Percentiles rank a stretch among this genome's conserved stretches.
Evolutionary conservation across 768 basidiomycete species (phyloP).

Genomic region (Russula olivacea): DNA sequence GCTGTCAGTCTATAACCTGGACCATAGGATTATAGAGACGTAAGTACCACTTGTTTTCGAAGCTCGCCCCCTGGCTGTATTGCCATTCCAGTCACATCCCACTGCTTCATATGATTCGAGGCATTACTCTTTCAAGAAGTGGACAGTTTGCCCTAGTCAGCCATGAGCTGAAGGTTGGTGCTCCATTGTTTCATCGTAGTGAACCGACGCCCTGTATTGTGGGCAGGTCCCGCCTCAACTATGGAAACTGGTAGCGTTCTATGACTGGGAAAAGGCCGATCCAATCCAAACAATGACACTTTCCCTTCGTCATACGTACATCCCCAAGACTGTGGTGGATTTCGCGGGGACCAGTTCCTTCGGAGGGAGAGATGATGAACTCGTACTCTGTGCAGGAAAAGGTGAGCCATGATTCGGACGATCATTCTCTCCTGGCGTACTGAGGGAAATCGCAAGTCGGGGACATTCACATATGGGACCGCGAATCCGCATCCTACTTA

Average conservation of each 20-base stretch:
- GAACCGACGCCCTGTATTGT: neutral
- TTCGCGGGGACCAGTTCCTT: slow-evolving; percentile 81
- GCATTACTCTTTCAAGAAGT: slow-evolving; percentile 60
- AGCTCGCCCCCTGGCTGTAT: slow-evolving; percentile 13
- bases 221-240: slow-evolving; percentile 64
- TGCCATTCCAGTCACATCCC: slow-evolving; percentile 53
- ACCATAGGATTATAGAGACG: slow-evolving; percentile 62
- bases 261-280: slow-evolving; percentile 43
- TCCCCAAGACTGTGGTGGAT: slow-evolving; percentile 61
- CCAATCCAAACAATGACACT: slow-evolving; percentile 28
- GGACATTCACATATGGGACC: slow-evolving; percentile 83
- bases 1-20: slow-evolving; percentile 56
- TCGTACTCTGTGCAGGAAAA: slow-evolving; percentile 75
- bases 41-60: slow-evolving; percentile 31
- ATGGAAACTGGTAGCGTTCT: slow-evolving; percentile 64
- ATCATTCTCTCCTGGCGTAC: slow-evolving; percentile 1
- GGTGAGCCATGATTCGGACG: slow-evolving; percentile 33
- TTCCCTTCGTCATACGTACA: slow-evolving; percentile 60
- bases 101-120: slow-evolving; percentile 64
- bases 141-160: slow-evolving; percentile 66
- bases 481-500: slow-evolving; percentile 65
- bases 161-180: slow-evolving; percentile 61
- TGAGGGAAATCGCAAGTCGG: slow-evolving; percentile 44
- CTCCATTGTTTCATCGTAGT: too few species aligned
- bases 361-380: slow-evolving; percentile 71